phyloP scores from a whole-genome alignment of 352 stramenopile genomes.

The Aphanomyces euteiches region DNA sequence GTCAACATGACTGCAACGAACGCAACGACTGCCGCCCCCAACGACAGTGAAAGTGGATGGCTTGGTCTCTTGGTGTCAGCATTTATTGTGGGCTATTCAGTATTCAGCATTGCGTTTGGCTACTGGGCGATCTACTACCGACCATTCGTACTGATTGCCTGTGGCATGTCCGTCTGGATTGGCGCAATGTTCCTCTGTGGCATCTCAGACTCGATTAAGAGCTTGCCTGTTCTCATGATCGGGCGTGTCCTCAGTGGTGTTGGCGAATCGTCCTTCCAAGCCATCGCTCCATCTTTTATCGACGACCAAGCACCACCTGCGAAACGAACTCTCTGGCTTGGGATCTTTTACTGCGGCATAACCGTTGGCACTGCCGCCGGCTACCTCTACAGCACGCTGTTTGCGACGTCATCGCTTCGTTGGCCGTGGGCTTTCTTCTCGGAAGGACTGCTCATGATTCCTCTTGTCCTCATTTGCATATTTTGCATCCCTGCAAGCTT shows the following conservation, averaged over 20 bases:
- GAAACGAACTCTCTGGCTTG: constrained; percentile 83
- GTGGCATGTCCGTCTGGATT: constrained; percentile 87
- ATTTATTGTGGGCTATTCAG: constrained; percentile 92
- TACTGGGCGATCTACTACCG: constrained; percentile 84
- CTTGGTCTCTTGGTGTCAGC: constrained; percentile 85
- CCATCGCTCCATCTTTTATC: constrained; percentile 90
- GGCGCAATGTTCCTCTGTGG: constrained; percentile 84
- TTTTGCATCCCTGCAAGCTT: constrained; percentile 55
- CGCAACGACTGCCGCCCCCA: constrained; percentile 9
- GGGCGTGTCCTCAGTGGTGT: constrained; percentile 84
- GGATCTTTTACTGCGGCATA: constrained; percentile 90
- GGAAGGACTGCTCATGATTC: constrained; percentile 79
- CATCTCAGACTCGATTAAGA: constrained; percentile 61
- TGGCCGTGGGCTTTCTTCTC: constrained; percentile 87
- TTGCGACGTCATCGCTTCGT: constrained; percentile 51
- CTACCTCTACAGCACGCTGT: constrained; percentile 85
- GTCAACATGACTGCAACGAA: constrained; percentile 25
- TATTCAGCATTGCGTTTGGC: constrained; percentile 88
- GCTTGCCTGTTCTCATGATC: constrained; percentile 86
- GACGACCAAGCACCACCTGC: constrained; percentile 72
- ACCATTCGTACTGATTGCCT: constrained; percentile 88
- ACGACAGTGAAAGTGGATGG: constrained; percentile 46
- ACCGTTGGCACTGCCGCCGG: constrained; percentile 87
- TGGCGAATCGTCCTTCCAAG: constrained; percentile 90
- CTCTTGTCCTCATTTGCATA: constrained; percentile 63